Conservation (phyloP, 345 rosid species). For the Jatropha curcas region DNA sequence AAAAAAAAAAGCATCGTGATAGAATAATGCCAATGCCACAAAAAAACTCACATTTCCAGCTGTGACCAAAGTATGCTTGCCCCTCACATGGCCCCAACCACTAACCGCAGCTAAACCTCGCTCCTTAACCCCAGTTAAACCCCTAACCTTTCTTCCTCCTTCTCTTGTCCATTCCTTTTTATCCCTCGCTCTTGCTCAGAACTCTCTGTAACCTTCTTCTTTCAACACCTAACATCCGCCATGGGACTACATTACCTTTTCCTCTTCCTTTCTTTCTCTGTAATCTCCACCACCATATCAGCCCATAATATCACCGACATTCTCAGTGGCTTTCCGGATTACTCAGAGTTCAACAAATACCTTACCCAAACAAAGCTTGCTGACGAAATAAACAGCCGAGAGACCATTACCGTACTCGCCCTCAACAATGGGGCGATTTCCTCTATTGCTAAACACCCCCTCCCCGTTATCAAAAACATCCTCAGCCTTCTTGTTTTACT, state of each 20-base stretch:
- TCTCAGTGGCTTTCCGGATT: conserved; percentile 61
- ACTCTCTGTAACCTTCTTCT: neutral
- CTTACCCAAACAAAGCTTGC: conserved; percentile 72
- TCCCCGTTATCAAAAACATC: conserved; percentile 68
- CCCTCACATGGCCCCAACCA: conserved; percentile 45
- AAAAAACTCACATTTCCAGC: conserved; percentile 37
- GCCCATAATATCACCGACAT: conserved; percentile 79
- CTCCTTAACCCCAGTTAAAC: conserved; percentile 30
- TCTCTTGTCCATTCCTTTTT: neutral
- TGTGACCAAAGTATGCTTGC: conserved; percentile 30
- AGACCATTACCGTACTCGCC: conserved; percentile 71
- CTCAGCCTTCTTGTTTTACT: conserved; percentile 76
- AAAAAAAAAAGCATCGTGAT: neutral
- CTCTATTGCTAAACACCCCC: conserved; percentile 59
- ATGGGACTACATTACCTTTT: conserved; percentile 35
- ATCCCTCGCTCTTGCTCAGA: neutral
- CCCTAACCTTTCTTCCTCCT: conserved; percentile 14
- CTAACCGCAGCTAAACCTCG: conserved; percentile 19
- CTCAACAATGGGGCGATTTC: conserved; percentile 84
- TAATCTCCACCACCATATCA: conserved; percentile 26
- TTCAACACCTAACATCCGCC: conserved; percentile 1
- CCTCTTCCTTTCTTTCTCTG: conserved; percentile 37
- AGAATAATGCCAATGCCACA: conserved; percentile 1
- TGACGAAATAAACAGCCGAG: conserved; percentile 89
- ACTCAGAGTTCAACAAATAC: conserved; percentile 71